Percentiles rank a stretch among this genome's conserved stretches.
Evolutionary conservation across 805 yeast genomes (phyloP).

Genomic region (Metschnikowia cerradonensis): DNA sequence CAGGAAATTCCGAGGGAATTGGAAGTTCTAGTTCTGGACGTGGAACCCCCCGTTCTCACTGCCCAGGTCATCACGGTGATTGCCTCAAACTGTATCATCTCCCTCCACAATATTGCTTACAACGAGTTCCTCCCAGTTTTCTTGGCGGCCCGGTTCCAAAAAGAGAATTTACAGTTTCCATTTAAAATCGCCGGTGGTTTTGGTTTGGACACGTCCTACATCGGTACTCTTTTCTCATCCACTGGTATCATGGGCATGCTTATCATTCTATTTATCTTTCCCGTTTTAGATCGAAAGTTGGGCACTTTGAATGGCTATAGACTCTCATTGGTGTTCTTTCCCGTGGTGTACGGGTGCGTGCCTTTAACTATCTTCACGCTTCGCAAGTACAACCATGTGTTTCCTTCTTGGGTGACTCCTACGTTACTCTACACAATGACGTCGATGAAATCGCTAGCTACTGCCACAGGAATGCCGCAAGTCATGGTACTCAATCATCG

Average conservation of each 20-base stretch:
- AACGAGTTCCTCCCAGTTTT: conserved; percentile 37
- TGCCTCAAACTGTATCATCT: conserved; percentile 30
- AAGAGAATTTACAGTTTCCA: conserved; percentile 28
- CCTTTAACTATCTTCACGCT: conserved; percentile 33
- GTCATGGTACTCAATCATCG: conserved; percentile 32
- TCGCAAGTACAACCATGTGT: conserved; percentile 20
- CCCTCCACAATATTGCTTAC: conserved; percentile 31
- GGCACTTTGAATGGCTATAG: conserved; percentile 31
- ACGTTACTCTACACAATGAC: conserved; percentile 27
- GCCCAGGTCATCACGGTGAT: conserved; percentile 30
- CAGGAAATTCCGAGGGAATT: not conserved
- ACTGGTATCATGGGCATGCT: conserved; percentile 37
- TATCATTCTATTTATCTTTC: conserved; percentile 29
- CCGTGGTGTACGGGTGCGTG: conserved; percentile 27
- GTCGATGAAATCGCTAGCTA: conserved; percentile 30
- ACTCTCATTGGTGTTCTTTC: conserved; percentile 30
- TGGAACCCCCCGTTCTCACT: conserved; percentile 19
- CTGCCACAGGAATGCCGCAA: conserved; percentile 36
- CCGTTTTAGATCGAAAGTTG: conserved; percentile 29
- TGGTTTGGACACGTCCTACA: conserved; percentile 28
- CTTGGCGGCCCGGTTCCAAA: conserved; percentile 28
- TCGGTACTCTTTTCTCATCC: conserved; percentile 33
- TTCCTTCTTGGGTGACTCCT: conserved; percentile 31
- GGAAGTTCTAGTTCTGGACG: not conserved
- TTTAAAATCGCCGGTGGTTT: conserved; percentile 36